These are phyloP conservation scores for Barbarea vulgaris DNA, from an alignment of 345 rosid species.

Conservation along the genomic window DNA sequence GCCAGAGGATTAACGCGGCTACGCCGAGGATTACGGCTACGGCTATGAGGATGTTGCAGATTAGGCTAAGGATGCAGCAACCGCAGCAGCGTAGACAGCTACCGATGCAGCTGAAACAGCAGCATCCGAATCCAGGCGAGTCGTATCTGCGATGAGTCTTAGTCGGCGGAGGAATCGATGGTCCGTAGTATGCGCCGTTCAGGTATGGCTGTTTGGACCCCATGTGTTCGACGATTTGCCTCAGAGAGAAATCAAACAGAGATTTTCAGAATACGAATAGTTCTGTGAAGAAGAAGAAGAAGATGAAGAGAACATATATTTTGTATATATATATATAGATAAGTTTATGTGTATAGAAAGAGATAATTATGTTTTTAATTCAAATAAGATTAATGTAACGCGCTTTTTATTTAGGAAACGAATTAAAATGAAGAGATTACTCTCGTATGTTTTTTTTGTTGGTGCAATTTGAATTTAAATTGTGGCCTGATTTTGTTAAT, in stretches of 20 bases:
- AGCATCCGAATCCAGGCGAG: conserved; percentile 46
- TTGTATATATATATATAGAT: background rate
- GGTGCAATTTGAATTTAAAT: background rate
- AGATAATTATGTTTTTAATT: background rate
- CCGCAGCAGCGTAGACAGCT: conserved; percentile 44
- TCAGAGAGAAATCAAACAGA: conserved; percentile 1
- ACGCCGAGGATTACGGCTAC: conserved; percentile 45
- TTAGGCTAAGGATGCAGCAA: conserved; percentile 59
- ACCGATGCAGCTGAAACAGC: conserved; percentile 55
- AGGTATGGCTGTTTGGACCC: conserved; percentile 40
- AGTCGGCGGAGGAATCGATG: conserved; percentile 58
- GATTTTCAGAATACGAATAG: background rate
- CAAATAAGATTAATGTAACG: conserved; percentile 12
- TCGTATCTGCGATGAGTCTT: conserved; percentile 45
- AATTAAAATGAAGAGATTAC: conserved; percentile 15
- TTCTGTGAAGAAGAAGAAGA: background rate
- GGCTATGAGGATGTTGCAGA: conserved; percentile 53
- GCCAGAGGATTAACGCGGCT: conserved; percentile 54
- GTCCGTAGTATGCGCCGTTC: conserved; percentile 77
- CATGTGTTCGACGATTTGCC: conserved; percentile 40
- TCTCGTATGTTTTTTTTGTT: no score
- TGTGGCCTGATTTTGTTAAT: background rate
- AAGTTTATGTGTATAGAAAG: background rate
- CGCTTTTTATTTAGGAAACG: conserved; percentile 5
- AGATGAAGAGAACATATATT: background rate